Evolutionary conservation across 2,329 filamentous ascomycete genomes (phyloP).

Genomic region (Alternaria viburni): DNA sequence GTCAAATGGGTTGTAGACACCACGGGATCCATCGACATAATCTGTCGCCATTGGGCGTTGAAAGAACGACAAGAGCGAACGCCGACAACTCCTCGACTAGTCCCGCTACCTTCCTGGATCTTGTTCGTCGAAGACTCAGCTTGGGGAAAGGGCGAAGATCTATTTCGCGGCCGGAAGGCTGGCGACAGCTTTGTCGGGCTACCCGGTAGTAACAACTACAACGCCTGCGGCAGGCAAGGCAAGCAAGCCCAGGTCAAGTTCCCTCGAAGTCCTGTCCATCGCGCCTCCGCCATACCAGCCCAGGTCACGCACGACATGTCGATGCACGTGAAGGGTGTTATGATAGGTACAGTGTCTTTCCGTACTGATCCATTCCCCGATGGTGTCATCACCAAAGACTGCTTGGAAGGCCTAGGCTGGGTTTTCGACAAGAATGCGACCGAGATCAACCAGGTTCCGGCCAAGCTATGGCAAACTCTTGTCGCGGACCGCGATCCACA

Average conservation of each 20-base stretch:
- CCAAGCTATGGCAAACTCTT: neutral
- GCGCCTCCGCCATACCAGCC: rapidly evolving
- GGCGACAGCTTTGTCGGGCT: neutral
- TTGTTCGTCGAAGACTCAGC: neutral
- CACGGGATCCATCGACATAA: neutral
- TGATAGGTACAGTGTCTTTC: neutral
- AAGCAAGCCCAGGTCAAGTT: neutral
- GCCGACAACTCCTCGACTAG: neutral
- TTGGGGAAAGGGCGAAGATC: neutral
- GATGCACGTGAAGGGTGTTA: neutral
- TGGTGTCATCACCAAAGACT: neutral
- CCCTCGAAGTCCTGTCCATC: neutral
- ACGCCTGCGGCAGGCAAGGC: neutral
- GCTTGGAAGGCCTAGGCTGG: neutral
- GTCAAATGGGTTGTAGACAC: neutral
- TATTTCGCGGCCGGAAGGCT: neutral
- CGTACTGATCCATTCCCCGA: neutral
- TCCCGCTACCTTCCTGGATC: neutral
- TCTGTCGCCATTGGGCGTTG: neutral
- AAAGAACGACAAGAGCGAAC: neutral
- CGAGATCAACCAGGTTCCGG: neutral
- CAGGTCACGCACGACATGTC: neutral
- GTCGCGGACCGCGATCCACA: neutral
- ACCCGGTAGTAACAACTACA: neutral
- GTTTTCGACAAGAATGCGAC: neutral